These are phyloP conservation scores for Stemphylium vesicarium DNA, from an alignment of 2,329 filamentous ascomycete species.

Conservation along the genomic window DNA sequence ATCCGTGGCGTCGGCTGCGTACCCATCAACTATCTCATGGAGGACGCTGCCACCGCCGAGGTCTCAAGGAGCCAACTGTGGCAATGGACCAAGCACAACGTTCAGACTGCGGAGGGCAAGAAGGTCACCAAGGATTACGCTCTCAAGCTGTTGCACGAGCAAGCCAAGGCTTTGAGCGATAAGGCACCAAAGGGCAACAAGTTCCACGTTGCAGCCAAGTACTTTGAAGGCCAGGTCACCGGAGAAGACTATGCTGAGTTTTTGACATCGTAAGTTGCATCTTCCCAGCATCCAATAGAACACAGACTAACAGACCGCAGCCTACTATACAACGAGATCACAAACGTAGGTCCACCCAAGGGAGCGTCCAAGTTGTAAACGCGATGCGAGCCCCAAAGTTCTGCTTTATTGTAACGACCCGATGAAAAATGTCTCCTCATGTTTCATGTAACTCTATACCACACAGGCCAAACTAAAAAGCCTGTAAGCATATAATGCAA, in stretches of 20 bases:
- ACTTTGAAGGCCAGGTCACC: constrained; percentile 91
- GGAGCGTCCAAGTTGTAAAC: constrained; percentile 55
- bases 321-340: constrained; percentile 87
- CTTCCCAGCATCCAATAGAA: not conserved
- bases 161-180: constrained; percentile 74
- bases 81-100: constrained; percentile 85
- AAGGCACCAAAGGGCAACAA: constrained; percentile 89
- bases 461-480: constrained; percentile 1
- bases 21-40: constrained; percentile 98
- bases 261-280: constrained; percentile 73
- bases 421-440: not conserved
- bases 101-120: constrained; percentile 85
- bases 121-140: constrained; percentile 92
- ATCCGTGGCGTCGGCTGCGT: constrained; percentile 93
- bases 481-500: constrained; percentile 13
- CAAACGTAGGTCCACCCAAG: constrained; percentile 71
- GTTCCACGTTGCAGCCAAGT: constrained; percentile 86
- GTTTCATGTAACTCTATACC: constrained; percentile 19
- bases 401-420: not conserved
- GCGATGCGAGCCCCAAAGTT: not conserved
- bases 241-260: constrained; percentile 98
- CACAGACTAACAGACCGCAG: constrained; percentile 53
- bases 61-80: constrained; percentile 93
- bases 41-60: constrained; percentile 96
- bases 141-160: constrained; percentile 84